phyloP scores from a whole-genome alignment of 768 basidiomycete species.

The Lactarius hengduanensis region DNA sequence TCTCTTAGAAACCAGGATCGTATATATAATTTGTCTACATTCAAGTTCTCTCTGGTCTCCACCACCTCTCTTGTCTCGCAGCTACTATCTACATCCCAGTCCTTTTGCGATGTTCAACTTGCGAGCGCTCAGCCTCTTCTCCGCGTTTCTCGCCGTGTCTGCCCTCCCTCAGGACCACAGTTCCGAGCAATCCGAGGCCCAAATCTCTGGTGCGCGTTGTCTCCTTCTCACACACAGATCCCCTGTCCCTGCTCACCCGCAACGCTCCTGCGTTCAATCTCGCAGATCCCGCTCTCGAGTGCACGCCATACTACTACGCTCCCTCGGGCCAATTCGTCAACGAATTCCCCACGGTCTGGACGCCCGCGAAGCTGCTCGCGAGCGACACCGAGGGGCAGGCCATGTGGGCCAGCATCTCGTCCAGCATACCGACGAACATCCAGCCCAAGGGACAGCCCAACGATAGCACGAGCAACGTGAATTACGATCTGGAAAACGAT shows the following conservation, averaged over 20 bases:
- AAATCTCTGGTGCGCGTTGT: constrained; percentile 17
- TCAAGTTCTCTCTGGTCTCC: too few relatives aligned
- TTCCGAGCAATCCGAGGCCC: constrained; percentile 24
- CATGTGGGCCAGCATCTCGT: constrained; percentile 45
- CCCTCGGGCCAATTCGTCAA: not conserved
- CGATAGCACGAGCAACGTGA: constrained; percentile 5
- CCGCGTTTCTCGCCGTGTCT: not conserved
- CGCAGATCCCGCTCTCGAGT: constrained; percentile 22
- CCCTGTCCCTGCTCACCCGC: not conserved
- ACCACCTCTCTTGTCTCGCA: not conserved
- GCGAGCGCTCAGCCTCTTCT: constrained; percentile 1
- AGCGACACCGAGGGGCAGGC: constrained; percentile 28
- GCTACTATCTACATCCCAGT: too few relatives aligned
- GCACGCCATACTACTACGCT: constrained; percentile 24
- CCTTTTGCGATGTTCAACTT: not conserved
- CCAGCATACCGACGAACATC: constrained; percentile 47
- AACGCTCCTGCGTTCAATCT: not conserved
- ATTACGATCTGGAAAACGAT: constrained; percentile 23
- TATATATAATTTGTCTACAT: not conserved
- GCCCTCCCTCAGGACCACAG: constrained; percentile 20
- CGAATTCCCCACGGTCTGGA: constrained; percentile 22
- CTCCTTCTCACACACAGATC: not conserved
- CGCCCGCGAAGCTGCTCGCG: constrained; percentile 21
- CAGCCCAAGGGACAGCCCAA: constrained; percentile 36
- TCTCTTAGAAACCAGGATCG: not conserved